Conservation (phyloP, 768 basidiomycete species). For the Crepidotus variabilis region DNA sequence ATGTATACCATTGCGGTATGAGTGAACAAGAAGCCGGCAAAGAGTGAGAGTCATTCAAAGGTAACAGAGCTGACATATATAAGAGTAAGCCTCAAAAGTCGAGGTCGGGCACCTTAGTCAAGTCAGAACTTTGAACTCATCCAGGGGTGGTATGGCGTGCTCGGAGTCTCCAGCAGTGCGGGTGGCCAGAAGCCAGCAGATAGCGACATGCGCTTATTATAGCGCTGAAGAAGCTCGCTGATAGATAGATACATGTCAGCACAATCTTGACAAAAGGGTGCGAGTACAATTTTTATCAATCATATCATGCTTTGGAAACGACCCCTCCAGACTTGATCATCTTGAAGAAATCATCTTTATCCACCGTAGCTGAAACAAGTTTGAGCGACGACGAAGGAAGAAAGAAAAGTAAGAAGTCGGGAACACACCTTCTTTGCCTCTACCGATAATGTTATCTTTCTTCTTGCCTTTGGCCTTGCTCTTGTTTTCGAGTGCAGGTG, state of each 20-base stretch:
- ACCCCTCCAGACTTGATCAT: slow-evolving; percentile 80
- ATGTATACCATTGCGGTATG: slow-evolving; percentile 22
- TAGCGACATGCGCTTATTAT: no score
- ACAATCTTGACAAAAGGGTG: not conserved
- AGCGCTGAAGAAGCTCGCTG: no score
- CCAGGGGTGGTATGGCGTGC: slow-evolving; percentile 20
- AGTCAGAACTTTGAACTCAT: slow-evolving; percentile 7
- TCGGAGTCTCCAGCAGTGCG: slow-evolving; percentile 3
- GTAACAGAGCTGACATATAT: not conserved
- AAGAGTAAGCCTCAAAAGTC: not conserved
- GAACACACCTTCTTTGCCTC: slow-evolving; percentile 53
- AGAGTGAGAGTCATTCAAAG: not conserved
- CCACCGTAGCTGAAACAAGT: slow-evolving; percentile 43
- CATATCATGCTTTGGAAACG: slow-evolving; percentile 60
- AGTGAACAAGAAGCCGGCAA: not conserved
- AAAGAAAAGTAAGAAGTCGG: not conserved
- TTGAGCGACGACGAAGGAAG: slow-evolving; percentile 6
- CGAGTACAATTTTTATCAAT: not conserved
- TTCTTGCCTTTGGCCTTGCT: slow-evolving; percentile 48
- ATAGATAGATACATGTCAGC: no score
- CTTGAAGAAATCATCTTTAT: slow-evolving; percentile 75
- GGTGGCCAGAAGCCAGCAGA: no score
- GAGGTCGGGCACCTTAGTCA: not conserved
- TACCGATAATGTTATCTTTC: slow-evolving; percentile 50
- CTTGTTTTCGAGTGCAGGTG: slow-evolving; percentile 53